Conservation (phyloP, 1,284 basidiomycete species). For the Phellinidium pouzarii region DNA sequence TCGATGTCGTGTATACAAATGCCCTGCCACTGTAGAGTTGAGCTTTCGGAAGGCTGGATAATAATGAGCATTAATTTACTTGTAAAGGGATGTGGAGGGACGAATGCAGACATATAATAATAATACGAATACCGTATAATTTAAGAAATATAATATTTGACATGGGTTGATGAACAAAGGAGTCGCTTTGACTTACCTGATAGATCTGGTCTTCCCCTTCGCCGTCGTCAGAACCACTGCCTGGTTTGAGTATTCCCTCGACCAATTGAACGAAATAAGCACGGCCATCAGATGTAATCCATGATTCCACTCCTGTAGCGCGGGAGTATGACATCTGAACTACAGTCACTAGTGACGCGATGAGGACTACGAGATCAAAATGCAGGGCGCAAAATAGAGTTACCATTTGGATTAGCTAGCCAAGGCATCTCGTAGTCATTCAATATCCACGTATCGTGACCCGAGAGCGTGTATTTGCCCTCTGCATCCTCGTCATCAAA, state of each 20-base stretch:
- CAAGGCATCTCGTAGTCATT: slow-evolving; percentile 66
- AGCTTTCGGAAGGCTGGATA: slow-evolving; percentile 19
- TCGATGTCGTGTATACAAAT: slow-evolving; percentile 64
- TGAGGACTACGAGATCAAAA: not conserved
- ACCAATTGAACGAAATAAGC: slow-evolving; percentile 67
- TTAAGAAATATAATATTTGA: too few species aligned
- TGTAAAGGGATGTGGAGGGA: not conserved
- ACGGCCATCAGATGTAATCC: slow-evolving; percentile 77
- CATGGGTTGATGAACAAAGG: too few species aligned
- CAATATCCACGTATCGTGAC: slow-evolving; percentile 66
- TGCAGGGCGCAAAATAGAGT: not conserved
- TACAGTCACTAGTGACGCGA: slow-evolving; percentile 40
- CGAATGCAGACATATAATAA: too few species aligned
- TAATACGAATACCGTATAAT: too few species aligned
- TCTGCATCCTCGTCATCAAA: slow-evolving; percentile 29
- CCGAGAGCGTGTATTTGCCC: slow-evolving; percentile 24
- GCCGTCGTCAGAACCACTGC: not conserved
- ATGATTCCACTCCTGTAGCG: slow-evolving; percentile 59
- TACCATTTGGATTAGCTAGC: slow-evolving; percentile 66
- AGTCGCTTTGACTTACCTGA: not conserved
- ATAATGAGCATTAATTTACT: not conserved
- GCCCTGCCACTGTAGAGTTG: slow-evolving; percentile 48
- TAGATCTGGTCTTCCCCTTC: not conserved
- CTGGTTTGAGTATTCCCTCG: slow-evolving; percentile 25
- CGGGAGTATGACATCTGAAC: slow-evolving; percentile 51